Percentiles rank a stretch among this genome's conserved stretches.
phyloP scores from a whole-genome alignment of 306 rosid genomes.

The Abrus precatorius region DNA sequence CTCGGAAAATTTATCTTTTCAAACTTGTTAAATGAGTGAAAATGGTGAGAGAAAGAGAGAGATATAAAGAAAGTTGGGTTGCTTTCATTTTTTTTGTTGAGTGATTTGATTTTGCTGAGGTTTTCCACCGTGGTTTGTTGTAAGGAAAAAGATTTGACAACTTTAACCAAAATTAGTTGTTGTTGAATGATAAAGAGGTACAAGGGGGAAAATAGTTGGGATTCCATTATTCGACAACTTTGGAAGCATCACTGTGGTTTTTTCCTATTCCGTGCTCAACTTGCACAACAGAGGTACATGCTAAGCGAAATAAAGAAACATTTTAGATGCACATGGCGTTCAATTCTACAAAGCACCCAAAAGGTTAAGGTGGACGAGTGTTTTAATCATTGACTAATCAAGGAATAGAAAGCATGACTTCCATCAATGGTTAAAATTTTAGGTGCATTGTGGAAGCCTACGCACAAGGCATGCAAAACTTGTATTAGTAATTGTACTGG shows the following conservation, averaged over 20 bases:
- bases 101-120: background rate
- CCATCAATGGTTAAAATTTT: too few relatives aligned
- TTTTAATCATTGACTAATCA: too few relatives aligned
- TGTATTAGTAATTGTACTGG: background rate
- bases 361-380: too few relatives aligned
- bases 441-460: too few relatives aligned
- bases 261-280: slow-evolving; percentile 10
- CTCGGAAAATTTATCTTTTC: background rate
- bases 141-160: background rate
- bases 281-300: background rate
- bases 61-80: background rate
- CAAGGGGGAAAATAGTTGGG: background rate
- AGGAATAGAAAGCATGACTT: too few relatives aligned
- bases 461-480: background rate
- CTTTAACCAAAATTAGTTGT: background rate
- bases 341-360: too few relatives aligned
- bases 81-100: background rate
- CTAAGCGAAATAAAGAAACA: background rate
- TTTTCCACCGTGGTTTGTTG: background rate
- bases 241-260: background rate
- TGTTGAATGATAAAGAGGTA: background rate
- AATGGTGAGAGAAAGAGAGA: too few relatives aligned
- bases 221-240: background rate
- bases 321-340: background rate
- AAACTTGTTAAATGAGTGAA: too few relatives aligned